Conservation (phyloP, 1,284 basidiomycete species). For the Moesziomyces sp. region DNA sequence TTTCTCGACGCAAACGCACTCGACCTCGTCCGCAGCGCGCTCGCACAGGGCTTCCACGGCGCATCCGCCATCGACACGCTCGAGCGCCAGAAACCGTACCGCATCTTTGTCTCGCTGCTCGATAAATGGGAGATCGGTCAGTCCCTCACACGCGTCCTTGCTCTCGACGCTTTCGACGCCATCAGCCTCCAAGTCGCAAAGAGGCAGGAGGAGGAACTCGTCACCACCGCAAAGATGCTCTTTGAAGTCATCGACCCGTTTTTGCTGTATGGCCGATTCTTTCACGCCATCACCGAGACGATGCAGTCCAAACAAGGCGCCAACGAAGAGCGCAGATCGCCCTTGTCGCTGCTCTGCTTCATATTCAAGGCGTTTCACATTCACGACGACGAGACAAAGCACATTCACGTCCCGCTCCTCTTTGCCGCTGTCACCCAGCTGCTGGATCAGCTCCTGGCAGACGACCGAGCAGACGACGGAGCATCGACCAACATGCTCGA, state of each 20-base stretch:
- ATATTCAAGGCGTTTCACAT: conserved; percentile 77
- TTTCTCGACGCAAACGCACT: conserved; percentile 51
- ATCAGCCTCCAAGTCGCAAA: conserved; percentile 74
- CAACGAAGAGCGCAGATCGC: conserved; percentile 9
- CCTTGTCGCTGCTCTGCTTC: conserved; percentile 72
- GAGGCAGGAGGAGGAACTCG: conserved; percentile 74
- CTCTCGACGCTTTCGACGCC: conserved; percentile 82
- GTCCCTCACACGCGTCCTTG: conserved; percentile 79
- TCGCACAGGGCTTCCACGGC: conserved; percentile 44
- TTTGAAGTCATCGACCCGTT: conserved; percentile 93
- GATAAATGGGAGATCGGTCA: conserved; percentile 97
- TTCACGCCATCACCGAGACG: conserved; percentile 69
- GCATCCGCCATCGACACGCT: conserved; percentile 72
- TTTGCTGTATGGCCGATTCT: conserved; percentile 83
- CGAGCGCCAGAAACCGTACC: conserved; percentile 83
- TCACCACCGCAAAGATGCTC: conserved; percentile 85
- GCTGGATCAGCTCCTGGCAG: conserved; percentile 17
- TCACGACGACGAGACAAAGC: conserved; percentile 84
- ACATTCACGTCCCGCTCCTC: conserved; percentile 77
- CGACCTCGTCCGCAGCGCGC: conserved; percentile 39
- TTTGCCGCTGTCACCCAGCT: conserved; percentile 42
- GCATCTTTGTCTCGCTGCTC: conserved; percentile 90
- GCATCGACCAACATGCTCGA: too few species aligned
- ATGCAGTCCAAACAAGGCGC: conserved; percentile 68
- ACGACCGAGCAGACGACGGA: neutral